Evolutionary conservation across 2,329 filamentous ascomycete species (phyloP).

Genomic region (Neodidymelliopsis sp.): DNA sequence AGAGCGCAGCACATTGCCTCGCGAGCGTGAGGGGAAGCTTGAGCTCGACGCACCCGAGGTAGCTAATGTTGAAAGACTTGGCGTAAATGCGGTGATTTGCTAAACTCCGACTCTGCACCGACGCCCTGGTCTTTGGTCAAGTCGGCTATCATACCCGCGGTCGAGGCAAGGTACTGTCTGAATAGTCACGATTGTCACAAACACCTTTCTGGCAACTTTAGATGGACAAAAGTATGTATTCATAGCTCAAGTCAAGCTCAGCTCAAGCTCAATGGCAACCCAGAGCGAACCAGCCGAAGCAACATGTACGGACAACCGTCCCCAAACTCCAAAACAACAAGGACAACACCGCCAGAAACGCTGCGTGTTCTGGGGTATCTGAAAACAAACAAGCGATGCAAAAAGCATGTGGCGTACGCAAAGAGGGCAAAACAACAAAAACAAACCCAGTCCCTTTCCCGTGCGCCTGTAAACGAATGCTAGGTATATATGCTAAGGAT

Average conservation of each 20-base stretch:
- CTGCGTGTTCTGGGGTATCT: not conserved
- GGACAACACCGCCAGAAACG: constrained; percentile 1
- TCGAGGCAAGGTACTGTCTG: no score
- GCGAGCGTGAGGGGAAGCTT: constrained; percentile 21
- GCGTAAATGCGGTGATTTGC: constrained; percentile 6
- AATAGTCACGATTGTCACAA: no score
- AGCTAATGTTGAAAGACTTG: constrained; percentile 13
- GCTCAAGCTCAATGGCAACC: constrained; percentile 22
- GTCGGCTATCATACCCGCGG: not conserved
- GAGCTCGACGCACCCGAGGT: constrained; percentile 1
- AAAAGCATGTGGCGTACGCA: not conserved
- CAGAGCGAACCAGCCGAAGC: constrained; percentile 20
- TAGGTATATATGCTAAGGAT: constrained; percentile 23
- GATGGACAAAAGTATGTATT: constrained; percentile 22
- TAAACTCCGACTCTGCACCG: constrained; percentile 6
- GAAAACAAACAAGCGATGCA: constrained; percentile 7
- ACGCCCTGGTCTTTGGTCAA: no score
- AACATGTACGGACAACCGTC: constrained; percentile 8
- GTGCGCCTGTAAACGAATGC: constrained; percentile 22
- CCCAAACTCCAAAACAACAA: constrained; percentile 4
- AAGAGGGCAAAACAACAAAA: not conserved
- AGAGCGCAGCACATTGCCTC: constrained; percentile 23
- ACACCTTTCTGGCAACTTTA: no score
- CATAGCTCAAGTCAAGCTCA: no score
- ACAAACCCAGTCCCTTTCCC: constrained; percentile 14